Conservation (phyloP, 441 rosid genomes). For the Croton setiger region DNA sequence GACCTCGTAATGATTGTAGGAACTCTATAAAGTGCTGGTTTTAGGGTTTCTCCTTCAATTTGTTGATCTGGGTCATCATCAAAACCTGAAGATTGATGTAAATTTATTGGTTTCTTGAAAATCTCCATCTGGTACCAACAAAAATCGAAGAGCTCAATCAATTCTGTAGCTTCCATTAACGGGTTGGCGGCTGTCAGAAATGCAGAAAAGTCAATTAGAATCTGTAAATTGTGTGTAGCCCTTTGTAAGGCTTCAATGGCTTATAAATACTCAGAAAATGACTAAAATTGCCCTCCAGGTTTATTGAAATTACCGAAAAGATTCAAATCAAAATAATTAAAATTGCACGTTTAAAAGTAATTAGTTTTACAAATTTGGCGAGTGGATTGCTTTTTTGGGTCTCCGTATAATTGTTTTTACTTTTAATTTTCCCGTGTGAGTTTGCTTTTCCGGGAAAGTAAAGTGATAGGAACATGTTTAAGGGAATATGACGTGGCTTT, state of each 20-base stretch:
- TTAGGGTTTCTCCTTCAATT: conserved; percentile 19
- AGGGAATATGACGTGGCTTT: conserved; percentile 35
- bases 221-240: conserved; percentile 6
- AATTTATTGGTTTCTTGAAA: conserved; percentile 27
- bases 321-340: background rate
- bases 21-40: conserved; percentile 24
- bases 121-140: conserved; percentile 49
- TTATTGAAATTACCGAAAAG: background rate
- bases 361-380: conserved; percentile 8
- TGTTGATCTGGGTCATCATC: conserved; percentile 25
- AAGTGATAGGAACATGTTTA: conserved; percentile 15
- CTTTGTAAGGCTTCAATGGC: background rate
- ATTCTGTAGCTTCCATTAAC: conserved; percentile 30
- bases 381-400: conserved; percentile 11
- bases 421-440: conserved; percentile 23
- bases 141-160: conserved; percentile 38
- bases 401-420: background rate
- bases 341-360: conserved; percentile 31
- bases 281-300: conserved; percentile 7
- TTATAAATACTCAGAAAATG: conserved; percentile 6
- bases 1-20: conserved; percentile 40
- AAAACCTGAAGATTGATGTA: conserved; percentile 7
- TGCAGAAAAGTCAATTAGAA: background rate
- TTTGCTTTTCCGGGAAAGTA: conserved; percentile 29
- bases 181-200: conserved; percentile 21